A percentile compares a stretch with the other conserved stretches of the same genome.
phyloP scores from a whole-genome alignment of 768 basidiomycete genomes.

The Dioszegia hungarica region DNA sequence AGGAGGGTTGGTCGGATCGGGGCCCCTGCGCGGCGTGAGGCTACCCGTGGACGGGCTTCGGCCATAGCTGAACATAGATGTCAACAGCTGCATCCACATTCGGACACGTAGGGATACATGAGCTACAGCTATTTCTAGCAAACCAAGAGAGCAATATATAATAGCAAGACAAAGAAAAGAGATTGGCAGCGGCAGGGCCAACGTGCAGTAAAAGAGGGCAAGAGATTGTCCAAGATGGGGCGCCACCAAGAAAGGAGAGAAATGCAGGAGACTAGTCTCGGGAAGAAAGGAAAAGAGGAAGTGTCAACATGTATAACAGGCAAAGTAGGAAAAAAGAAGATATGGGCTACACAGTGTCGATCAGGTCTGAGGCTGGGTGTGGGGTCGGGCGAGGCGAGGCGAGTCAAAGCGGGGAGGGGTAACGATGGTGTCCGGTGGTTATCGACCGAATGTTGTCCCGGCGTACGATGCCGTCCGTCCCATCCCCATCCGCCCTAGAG shows the following conservation, averaged over 20 bases:
- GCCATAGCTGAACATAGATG: not conserved
- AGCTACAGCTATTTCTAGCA: not conserved
- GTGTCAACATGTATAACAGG: not conserved
- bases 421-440: too few species aligned
- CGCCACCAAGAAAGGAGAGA: not conserved
- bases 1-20: too few species aligned
- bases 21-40: too few species aligned
- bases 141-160: not conserved
- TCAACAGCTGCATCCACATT: not conserved
- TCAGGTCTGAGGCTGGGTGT: too few species aligned
- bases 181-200: not conserved
- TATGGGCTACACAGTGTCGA: conserved; percentile 2
- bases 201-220: not conserved
- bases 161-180: conserved; percentile 2
- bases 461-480: conserved; percentile 34
- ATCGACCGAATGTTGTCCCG: conserved; percentile 16
- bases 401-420: too few species aligned
- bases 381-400: not conserved
- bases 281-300: not conserved
- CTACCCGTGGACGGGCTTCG: too few species aligned
- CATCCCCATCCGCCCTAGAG: conserved; percentile 27
- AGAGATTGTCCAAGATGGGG: not conserved
- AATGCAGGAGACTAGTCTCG: not conserved
- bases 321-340: not conserved
- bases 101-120: not conserved